Evolutionary conservation across 2,329 filamentous ascomycete species (phyloP).

Genomic region (Myrmaecium sp.): DNA sequence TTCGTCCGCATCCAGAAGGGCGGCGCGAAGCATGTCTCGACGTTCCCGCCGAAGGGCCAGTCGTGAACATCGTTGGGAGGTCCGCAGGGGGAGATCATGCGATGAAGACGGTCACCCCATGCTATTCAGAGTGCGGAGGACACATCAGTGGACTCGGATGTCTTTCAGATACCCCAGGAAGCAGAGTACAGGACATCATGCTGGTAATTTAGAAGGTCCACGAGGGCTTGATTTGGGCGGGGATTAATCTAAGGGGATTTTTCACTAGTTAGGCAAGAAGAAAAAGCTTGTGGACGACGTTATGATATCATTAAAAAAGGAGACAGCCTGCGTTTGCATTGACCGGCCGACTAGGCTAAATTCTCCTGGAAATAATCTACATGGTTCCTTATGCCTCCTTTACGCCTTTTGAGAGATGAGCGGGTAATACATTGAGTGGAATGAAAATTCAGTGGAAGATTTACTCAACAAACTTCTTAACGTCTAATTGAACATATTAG

Average conservation of each 20-base stretch:
- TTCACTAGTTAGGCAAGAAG: too few species aligned
- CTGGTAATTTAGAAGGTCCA: too few species aligned
- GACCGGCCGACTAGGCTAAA: constrained; percentile 2
- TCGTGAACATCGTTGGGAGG: constrained; percentile 4
- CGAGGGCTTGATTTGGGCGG: too few species aligned
- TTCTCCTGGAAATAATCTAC: constrained; percentile 1
- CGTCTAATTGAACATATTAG: constrained; percentile 33
- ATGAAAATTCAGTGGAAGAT: background rate
- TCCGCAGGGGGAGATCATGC: too few species aligned
- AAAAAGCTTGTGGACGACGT: too few species aligned
- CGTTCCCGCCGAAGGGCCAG: constrained; percentile 51
- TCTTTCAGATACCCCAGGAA: too few species aligned
- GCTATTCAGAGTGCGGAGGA: too few species aligned
- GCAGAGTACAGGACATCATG: too few species aligned
- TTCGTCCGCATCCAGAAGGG: constrained; percentile 58
- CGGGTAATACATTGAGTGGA: constrained; percentile 1
- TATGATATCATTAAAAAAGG: constrained; percentile 2
- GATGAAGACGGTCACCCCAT: too few species aligned
- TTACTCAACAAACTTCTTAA: constrained; percentile 57
- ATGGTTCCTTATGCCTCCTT: constrained; percentile 1
- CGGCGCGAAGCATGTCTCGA: constrained; percentile 49
- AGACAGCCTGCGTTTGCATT: too few species aligned
- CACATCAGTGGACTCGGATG: too few species aligned
- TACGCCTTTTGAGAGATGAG: constrained; percentile 1
- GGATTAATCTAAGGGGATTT: too few species aligned